Evolutionary conservation across 148 eudicot genomes (phyloP).

Genomic region (Polygonum maritimum): DNA sequence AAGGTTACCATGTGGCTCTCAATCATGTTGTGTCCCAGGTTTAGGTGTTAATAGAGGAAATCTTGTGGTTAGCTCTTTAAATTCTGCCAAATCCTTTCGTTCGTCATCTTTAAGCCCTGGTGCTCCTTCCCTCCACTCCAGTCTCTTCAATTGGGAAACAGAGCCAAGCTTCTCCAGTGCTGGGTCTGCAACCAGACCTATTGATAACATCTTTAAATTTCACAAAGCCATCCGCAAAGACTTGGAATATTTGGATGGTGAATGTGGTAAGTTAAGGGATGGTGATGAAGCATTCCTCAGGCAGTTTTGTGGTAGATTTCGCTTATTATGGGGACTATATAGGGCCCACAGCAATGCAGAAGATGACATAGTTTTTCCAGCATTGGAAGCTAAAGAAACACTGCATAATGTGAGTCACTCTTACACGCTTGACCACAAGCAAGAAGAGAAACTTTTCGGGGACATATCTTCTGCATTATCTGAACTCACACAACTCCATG

Average conservation of each 20-base stretch:
- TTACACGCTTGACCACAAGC: conserved; percentile 96
- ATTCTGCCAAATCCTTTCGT: conserved; percentile 76
- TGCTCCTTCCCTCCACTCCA: conserved; percentile 84
- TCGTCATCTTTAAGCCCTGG: conserved; percentile 66
- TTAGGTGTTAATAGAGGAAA: conserved; percentile 65
- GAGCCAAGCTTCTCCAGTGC: conserved; percentile 37
- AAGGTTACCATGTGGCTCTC: conserved; percentile 37
- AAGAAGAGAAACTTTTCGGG: conserved; percentile 88
- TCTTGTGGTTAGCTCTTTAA: conserved; percentile 43
- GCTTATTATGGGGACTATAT: conserved; percentile 82
- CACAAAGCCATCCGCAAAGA: conserved; percentile 94
- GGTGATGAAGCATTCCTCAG: conserved; percentile 68
- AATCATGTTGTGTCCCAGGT: conserved; percentile 86
- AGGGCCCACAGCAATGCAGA: conserved; percentile 98
- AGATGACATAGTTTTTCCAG: conserved; percentile 96
- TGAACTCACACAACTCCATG: conserved; percentile 57
- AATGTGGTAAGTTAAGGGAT: conserved; percentile 74
- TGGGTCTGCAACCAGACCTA: conserved; percentile 65
- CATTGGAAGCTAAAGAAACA: conserved; percentile 84
- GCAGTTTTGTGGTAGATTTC: conserved; percentile 88
- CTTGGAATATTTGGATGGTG: conserved; percentile 89
- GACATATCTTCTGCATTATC: conserved; percentile 73
- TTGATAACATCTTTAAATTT: conserved; percentile 84
- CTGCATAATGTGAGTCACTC: conserved; percentile 98
- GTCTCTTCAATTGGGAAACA: conserved; percentile 93